These are phyloP conservation scores for Madurella fahalii DNA, from an alignment of 2,329 filamentous ascomycete genomes.

Conservation along the genomic window DNA sequence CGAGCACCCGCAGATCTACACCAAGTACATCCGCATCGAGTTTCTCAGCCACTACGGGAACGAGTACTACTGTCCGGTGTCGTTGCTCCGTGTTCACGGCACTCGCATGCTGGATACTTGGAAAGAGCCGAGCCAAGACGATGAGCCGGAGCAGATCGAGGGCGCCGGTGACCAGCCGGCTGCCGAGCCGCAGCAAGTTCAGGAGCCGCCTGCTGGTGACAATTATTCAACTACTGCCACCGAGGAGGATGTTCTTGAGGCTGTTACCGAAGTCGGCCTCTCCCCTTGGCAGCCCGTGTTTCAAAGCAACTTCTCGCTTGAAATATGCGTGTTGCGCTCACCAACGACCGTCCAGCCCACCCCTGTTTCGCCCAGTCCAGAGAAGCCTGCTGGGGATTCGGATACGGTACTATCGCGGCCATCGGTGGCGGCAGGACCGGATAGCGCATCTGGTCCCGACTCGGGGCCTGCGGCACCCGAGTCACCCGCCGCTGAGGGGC, in stretches of 20 bases:
- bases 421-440: conserved; percentile 3
- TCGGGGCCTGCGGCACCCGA: conserved; percentile 9
- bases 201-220: conserved; percentile 8
- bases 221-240: conserved; percentile 2
- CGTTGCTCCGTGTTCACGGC: conserved; percentile 84
- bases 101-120: conserved; percentile 95
- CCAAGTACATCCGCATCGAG: conserved; percentile 86
- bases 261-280: conserved; percentile 21
- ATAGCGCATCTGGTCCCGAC: conserved; percentile 8
- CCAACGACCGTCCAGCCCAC: conserved; percentile 26
- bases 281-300: conserved; percentile 28
- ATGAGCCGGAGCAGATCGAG: conserved; percentile 39
- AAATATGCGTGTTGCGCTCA: conserved; percentile 26
- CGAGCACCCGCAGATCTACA: conserved; percentile 94
- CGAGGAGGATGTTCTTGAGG: background rate
- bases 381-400: conserved; percentile 4
- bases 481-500: conserved; percentile 5
- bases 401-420: conserved; percentile 10
- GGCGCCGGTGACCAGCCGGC: conserved; percentile 25
- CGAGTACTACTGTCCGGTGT: conserved; percentile 94
- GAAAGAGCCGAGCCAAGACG: conserved; percentile 68
- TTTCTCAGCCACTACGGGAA: conserved; percentile 92
- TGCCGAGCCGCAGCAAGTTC: conserved; percentile 26
- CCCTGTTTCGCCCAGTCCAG: conserved; percentile 16
- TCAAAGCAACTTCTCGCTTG: conserved; percentile 13